Evolutionary conservation across 1,284 basidiomycete species (phyloP), one percentile per base, ranked within the genome.

Genomic region (Peniophora sp.): DNA sequence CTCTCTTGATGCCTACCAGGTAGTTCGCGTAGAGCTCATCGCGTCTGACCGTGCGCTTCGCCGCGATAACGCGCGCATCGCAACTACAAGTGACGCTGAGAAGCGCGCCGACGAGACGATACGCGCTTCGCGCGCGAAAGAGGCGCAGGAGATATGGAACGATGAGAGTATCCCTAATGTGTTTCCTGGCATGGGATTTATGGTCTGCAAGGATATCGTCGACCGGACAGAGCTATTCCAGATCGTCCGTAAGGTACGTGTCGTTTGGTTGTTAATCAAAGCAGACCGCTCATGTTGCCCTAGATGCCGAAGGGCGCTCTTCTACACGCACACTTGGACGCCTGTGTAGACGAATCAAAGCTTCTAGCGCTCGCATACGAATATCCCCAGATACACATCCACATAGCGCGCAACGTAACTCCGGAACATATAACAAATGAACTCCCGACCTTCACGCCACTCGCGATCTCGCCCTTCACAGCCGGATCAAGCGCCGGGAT

Each of bases 291-390:
- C 11, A 20, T 20, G 8, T 17, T 27, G 15, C 37, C n/a, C n/a
- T 41, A 85, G 84, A 86, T 88, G 82, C 85, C 85, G 10, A 88
- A 88, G 64, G 86, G 86, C 44, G 84, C 74, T 0, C 69, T 88
- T 3, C 68, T 88, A 15, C 86, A 88, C 59, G 78, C 72, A 0
- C 86, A 88, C 59, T 69, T 88, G 9, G 85, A 86, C 57, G 78
- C 82, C 12, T 85, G 78, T 2, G 83, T 87, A 34, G 76, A 84
- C 52, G 71, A 69, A 1, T 60, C 67, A 12, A 67, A 71, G 32
- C 66, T 88, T 3, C 65, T 83, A 12, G 61, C 69, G 24, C 65
- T 80, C 14, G 82, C 83, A 3, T 61, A 83, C 17, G 65, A 74
- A 47, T 69, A 87, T 24, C 72, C 76, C 2, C 71, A 72, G 6